phyloP scores from a whole-genome alignment of 371 early-diverging fungal genomes.

The Syncephalis plumigaleata region DNA sequence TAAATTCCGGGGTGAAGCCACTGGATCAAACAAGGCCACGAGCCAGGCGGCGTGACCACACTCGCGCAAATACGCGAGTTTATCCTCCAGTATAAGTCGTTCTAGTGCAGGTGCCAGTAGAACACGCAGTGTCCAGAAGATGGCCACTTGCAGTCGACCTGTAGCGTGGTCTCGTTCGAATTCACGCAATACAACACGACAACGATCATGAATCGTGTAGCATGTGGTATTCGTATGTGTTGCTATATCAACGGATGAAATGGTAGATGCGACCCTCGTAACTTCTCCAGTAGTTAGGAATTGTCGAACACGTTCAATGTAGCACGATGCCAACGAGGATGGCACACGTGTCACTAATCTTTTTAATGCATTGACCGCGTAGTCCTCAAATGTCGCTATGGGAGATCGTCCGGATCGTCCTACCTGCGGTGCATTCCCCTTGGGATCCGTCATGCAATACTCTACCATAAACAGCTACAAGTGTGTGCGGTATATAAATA shows the following conservation, averaged over 20 bases:
- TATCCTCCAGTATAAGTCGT: neutral
- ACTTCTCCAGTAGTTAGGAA: too few relatives aligned
- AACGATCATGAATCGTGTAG: neutral
- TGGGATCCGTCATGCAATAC: neutral
- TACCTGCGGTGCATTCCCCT: neutral
- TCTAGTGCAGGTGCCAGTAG: neutral
- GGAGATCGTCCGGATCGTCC: neutral
- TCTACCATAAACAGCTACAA: neutral
- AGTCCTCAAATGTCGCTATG: neutral
- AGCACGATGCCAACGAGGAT: too few relatives aligned
- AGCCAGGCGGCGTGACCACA: neutral
- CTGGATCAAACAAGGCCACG: neutral
- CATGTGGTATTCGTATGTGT: too few relatives aligned
- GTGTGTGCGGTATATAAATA: neutral
- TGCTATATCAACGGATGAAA: too few relatives aligned
- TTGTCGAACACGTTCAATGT: too few relatives aligned
- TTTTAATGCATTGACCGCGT: neutral
- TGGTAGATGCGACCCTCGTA: too few relatives aligned
- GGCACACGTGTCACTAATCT: neutral
- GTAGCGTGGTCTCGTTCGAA: neutral
- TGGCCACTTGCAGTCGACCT: neutral
- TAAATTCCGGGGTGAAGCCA: neutral
- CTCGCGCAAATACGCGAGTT: neutral
- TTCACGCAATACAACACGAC: neutral
- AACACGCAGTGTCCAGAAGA: neutral